Percentiles rank a stretch among this genome's conserved stretches.
Conservation (phyloP, 169 alveolate species). For the Cryptosporidium baileyi region DNA sequence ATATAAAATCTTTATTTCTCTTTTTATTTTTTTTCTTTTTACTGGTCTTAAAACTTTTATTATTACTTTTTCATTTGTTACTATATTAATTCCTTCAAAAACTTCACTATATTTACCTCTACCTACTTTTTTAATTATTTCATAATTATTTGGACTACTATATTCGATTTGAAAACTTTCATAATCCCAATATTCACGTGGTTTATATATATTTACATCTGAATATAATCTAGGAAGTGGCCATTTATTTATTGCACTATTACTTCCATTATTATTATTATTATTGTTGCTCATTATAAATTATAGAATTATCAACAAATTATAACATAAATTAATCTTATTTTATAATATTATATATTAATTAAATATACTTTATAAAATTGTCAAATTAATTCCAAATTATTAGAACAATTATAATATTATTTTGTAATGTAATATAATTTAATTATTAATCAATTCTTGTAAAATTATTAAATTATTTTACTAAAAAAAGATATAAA, state of each 20-base stretch:
- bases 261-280: background rate
- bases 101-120: conserved; percentile 99
- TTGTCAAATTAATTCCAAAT: no score
- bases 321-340: no score
- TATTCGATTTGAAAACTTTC: conserved; percentile 85
- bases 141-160: conserved; percentile 89
- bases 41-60: conserved; percentile 96
- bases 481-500: no score
- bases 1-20: conserved; percentile 96
- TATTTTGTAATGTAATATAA: no score
- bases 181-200: conserved; percentile 90
- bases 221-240: conserved; percentile 80
- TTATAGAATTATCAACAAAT: no score
- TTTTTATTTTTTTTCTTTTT: conserved; percentile 93
- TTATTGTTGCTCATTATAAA: conserved; percentile 26
- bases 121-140: conserved; percentile 95
- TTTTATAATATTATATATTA: no score
- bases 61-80: conserved; percentile 86
- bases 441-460: no score
- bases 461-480: no score
- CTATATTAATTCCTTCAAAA: conserved; percentile 89
- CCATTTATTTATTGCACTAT: conserved; percentile 38
- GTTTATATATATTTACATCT: conserved; percentile 83
- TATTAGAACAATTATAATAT: no score
- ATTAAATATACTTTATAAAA: no score